Base-by-base conservation (phyloP, 2,329 filamentous ascomycete species). In the Xylariomycetidae sp. region DNA sequence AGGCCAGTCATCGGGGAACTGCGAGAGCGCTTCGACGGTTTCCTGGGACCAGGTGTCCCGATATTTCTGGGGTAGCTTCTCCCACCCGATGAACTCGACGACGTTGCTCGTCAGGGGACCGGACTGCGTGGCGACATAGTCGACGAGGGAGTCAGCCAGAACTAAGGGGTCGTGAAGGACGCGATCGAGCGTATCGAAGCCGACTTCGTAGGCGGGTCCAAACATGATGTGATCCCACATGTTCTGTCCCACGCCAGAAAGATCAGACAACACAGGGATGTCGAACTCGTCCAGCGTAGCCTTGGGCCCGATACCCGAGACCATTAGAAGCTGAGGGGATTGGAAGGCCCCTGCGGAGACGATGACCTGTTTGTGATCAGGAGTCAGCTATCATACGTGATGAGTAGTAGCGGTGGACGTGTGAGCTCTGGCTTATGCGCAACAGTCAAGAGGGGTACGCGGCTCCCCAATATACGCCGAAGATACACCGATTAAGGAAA, bases 161-260 rank as follows among this genome's bases (percentile, higher is more conserved):
- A 45, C 34, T 3, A 45, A 39, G 9, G 39, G 33, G 17, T 53
- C 44, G 29, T 41, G 39, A 15, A 53, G 35, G n/a, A n/a, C n/a
- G n/a, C n/a, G 41, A 17, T 44, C 53, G 18, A 42, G 31, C 11
- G 58, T 58, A 32, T 52, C 45, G n/a, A 57, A 46, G 36, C 54
- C 52, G 15, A 63, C 52, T 12, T 49, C 46, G 38, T 54, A 54
- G 11, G 51, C 26, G 0, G 37, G 37, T n/a, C 51, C 49, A 30
- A 58, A 50, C 23, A 53, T 37, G 30, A 51, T 37, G 23, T 69
- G 71, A 49, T 82, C 74, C 51, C 74, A 64, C 7, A 82, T 58
- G 52, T 79, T 78, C 15, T 63, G 67, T 11, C 77, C 77, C 6
- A 82, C 75, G 27, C 74, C 76, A 0, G 72, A 73, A 1, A 73